Evolutionary conservation across 225 moss, liverwort and hornwort genomes (phyloP).

Genomic region (Asterella californica): DNA sequence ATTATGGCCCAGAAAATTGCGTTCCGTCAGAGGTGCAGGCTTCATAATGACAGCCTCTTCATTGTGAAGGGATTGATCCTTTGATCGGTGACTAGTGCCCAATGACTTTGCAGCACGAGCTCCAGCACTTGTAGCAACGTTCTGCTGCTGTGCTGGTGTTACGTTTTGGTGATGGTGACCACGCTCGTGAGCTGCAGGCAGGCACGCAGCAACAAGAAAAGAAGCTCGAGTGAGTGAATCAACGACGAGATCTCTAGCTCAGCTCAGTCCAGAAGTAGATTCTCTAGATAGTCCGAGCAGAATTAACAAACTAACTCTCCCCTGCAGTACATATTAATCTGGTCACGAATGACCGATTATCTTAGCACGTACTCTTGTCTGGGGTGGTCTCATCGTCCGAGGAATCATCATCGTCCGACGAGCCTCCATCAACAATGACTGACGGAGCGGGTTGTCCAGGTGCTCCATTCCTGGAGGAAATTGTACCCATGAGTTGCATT

Average conservation of each 20-base stretch:
- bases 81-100: background rate
- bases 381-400: slow-evolving; percentile 27
- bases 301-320: background rate
- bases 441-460: background rate
- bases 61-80: background rate
- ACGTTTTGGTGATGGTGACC: background rate
- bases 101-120: background rate
- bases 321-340: background rate
- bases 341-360: background rate
- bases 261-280: background rate
- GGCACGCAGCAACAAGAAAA: background rate
- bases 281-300: background rate
- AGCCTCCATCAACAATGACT: slow-evolving; percentile 5
- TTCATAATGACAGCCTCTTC: background rate
- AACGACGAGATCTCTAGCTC: background rate
- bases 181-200: background rate
- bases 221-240: background rate
- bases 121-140: background rate
- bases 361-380: background rate
- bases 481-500: slow-evolving; percentile 4
- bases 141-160: background rate
- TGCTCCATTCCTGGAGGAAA: background rate
- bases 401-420: slow-evolving; percentile 28
- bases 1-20: background rate
- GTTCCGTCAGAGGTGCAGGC: background rate